Percentiles rank a stretch among this genome's conserved stretches.
These are phyloP conservation scores for Synchytrium microbalum DNA, from an alignment of 371 early-diverging fungal genomes.

Conservation along the genomic window DNA sequence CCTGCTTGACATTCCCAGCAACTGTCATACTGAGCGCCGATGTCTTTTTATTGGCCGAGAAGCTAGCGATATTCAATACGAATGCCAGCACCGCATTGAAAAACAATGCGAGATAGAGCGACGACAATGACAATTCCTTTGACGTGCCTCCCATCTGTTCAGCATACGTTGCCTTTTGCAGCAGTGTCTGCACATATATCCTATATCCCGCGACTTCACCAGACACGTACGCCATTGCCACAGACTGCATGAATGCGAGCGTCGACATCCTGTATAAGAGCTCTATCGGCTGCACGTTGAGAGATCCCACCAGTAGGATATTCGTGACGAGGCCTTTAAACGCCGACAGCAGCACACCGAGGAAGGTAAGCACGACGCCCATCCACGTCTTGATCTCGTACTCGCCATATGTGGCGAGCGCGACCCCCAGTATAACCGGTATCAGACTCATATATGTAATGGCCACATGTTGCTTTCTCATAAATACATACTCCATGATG, in stretches of 20 bases:
- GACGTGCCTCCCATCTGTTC: background rate
- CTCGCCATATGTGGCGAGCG: conserved; percentile 75
- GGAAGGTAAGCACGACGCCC: conserved; percentile 70
- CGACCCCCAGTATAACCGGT: conserved; percentile 68
- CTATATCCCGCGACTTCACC: conserved; percentile 51
- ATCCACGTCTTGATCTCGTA: conserved; percentile 54
- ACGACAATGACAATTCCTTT: background rate
- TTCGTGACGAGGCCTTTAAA: conserved; percentile 82
- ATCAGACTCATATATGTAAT: conserved; percentile 5
- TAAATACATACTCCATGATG: conserved; percentile 42
- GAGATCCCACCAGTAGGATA: conserved; percentile 61
- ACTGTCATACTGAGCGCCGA: conserved; percentile 82
- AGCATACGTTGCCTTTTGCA: background rate
- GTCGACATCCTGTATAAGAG: conserved; percentile 75
- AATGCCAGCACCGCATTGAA: conserved; percentile 79
- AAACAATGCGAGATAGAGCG: conserved; percentile 37
- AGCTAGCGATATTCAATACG: conserved; percentile 68
- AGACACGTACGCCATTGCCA: conserved; percentile 52
- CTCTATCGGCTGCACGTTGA: conserved; percentile 73
- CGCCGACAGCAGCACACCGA: conserved; percentile 73
- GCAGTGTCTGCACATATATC: conserved; percentile 21
- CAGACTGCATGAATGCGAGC: conserved; percentile 66
- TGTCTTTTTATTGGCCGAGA: conserved; percentile 77
- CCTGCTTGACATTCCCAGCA: conserved; percentile 83
- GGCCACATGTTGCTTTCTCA: conserved; percentile 7